These are phyloP conservation scores for Exophiala sideris DNA, from an alignment of 2,329 filamentous ascomycete species.

Conservation along the genomic window DNA sequence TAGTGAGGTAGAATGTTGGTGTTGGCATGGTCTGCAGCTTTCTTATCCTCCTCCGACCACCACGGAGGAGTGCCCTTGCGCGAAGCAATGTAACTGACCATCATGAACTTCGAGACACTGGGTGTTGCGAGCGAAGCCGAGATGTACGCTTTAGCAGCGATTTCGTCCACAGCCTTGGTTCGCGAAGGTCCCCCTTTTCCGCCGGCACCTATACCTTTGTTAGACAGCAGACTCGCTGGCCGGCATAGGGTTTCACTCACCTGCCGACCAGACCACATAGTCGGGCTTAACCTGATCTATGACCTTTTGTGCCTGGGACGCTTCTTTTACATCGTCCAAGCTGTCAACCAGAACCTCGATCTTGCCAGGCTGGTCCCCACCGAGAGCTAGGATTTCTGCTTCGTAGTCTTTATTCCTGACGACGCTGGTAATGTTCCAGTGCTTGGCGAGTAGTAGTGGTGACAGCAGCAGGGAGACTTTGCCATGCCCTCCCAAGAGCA, in stretches of 20 bases:
- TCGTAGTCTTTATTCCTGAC: constrained; percentile 71
- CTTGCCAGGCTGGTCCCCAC: constrained; percentile 57
- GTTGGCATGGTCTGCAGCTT: constrained; percentile 45
- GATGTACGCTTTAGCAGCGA: constrained; percentile 55
- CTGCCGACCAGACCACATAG: constrained; percentile 48
- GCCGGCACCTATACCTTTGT: constrained; percentile 47
- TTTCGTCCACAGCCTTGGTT: constrained; percentile 53
- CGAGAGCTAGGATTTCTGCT: constrained; percentile 60
- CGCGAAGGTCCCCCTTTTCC: constrained; percentile 51
- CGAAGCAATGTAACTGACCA: constrained; percentile 53
- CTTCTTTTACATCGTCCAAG: constrained; percentile 66
- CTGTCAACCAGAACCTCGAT: constrained; percentile 68
- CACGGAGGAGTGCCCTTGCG: constrained; percentile 48
- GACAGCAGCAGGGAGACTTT: constrained; percentile 73
- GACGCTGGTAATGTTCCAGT: constrained; percentile 74
- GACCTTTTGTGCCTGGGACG: constrained; percentile 60
- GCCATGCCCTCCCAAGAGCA: constrained; percentile 78
- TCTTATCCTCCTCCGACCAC: constrained; percentile 51
- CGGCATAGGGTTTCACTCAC: constrained; percentile 29
- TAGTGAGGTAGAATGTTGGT: constrained; percentile 51
- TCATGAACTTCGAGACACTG: constrained; percentile 52
- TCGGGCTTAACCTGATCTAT: constrained; percentile 47
- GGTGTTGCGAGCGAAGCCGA: constrained; percentile 45
- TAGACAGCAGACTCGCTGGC: not conserved
- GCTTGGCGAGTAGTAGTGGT: constrained; percentile 68